Conservation (phyloP, 176 grass and related monocot genomes). For the Oryza glaberrima region DNA sequence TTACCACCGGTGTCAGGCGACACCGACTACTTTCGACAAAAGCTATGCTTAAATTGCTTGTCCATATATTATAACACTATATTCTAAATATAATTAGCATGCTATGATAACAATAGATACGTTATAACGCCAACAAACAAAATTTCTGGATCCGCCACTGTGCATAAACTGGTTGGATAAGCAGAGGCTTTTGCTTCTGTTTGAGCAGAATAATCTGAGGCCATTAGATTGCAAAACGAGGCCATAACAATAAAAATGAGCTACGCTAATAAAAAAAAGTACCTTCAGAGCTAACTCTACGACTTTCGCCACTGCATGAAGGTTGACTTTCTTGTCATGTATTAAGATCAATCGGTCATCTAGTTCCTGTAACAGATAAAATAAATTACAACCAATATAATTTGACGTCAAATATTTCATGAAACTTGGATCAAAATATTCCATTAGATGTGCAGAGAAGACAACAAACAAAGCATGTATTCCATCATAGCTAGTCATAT, state of each 20-base stretch:
- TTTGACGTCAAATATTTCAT: neutral
- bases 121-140: too few species aligned
- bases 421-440: constrained; percentile 7
- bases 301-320: constrained; percentile 41
- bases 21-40: too few species aligned
- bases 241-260: constrained; percentile 17
- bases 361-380: constrained; percentile 50
- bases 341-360: constrained; percentile 58
- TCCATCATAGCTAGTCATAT: neutral
- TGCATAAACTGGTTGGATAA: constrained; percentile 14
- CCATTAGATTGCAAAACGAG: neutral
- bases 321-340: constrained; percentile 63
- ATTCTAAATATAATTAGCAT: too few species aligned
- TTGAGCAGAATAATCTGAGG: constrained; percentile 14
- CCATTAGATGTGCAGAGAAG: neutral
- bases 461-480: neutral
- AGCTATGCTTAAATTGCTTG: too few species aligned
- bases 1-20: too few species aligned
- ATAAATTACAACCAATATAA: constrained; percentile 19
- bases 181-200: constrained; percentile 67
- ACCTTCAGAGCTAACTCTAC: constrained; percentile 61
- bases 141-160: too few species aligned
- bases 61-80: too few species aligned
- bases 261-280: constrained; percentile 16
- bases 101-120: too few species aligned